These are phyloP conservation scores for Plantago ovata DNA, from an alignment of 257 asterid genomes.

Conservation along the genomic window DNA sequence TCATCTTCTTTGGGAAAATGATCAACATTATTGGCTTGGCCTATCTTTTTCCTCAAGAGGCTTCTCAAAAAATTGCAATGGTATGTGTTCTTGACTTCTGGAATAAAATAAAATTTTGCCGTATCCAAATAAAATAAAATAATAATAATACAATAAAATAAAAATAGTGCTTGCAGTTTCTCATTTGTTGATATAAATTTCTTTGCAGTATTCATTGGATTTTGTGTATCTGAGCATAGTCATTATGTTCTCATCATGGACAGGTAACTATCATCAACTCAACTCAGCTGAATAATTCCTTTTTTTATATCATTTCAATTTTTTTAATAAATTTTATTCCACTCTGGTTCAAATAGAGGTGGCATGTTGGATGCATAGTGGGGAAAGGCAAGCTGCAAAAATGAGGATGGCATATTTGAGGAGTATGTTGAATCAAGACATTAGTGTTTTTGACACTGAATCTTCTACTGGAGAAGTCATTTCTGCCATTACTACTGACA, in stretches of 20 bases:
- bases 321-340: background rate
- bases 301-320: background rate
- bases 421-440: constrained; percentile 78
- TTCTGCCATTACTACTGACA: constrained; percentile 86
- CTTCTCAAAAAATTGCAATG: constrained; percentile 80
- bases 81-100: constrained; percentile 21
- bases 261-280: constrained; percentile 36
- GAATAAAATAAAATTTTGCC: background rate
- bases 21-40: constrained; percentile 83
- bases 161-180: no score
- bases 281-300: no score
- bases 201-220: constrained; percentile 85
- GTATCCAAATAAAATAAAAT: no score
- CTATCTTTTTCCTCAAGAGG: constrained; percentile 73
- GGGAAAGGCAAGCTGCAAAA: constrained; percentile 95
- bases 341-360: constrained; percentile 46
- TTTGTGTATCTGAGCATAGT: constrained; percentile 85
- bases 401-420: constrained; percentile 92
- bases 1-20: constrained; percentile 86
- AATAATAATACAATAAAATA: no score
- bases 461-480: constrained; percentile 88
- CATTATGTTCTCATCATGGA: constrained; percentile 87
- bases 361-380: constrained; percentile 96
- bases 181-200: no score
- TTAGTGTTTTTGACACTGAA: constrained; percentile 77